These are phyloP conservation scores for Vitis rotundifolia DNA, from an alignment of 164 flowering plant species.

Conservation along the genomic window DNA sequence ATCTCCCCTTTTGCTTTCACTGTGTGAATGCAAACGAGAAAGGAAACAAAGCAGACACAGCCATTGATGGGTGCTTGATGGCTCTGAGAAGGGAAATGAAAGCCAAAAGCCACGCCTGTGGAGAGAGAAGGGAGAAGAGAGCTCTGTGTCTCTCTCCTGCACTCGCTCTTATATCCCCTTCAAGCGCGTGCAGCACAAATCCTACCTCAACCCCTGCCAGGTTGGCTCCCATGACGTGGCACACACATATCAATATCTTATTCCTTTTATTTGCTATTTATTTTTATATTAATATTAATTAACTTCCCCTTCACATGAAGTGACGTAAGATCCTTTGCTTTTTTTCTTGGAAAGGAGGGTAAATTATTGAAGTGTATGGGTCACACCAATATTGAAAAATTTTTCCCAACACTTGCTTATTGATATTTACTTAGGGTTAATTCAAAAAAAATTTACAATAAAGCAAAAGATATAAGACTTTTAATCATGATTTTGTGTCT, in stretches of 20 bases:
- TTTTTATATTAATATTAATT: too few relatives aligned
- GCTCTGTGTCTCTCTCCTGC: neutral
- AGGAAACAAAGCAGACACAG: conserved; percentile 20
- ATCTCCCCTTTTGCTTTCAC: neutral
- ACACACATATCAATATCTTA: neutral
- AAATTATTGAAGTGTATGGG: conserved; percentile 4
- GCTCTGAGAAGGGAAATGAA: conserved; percentile 26
- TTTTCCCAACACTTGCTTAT: too few relatives aligned
- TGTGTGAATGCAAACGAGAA: neutral
- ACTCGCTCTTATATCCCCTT: conserved; percentile 8
- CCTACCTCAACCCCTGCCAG: conserved; percentile 12
- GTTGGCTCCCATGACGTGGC: conserved; percentile 23
- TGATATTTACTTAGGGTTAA: too few relatives aligned
- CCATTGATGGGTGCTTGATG: conserved; percentile 28
- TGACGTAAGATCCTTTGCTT: conserved; percentile 26
- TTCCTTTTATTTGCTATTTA: neutral
- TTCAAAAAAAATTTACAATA: too few relatives aligned
- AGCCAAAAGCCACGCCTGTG: conserved; percentile 34
- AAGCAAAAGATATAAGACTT: too few relatives aligned
- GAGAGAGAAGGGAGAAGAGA: conserved; percentile 13
- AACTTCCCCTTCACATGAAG: conserved; percentile 6
- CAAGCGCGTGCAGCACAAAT: conserved; percentile 4
- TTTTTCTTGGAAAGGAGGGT: neutral
- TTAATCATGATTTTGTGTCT: too few relatives aligned
- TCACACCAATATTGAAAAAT: neutral